These are phyloP conservation scores for Smittium mucronatum DNA, from an alignment of 371 early-diverging fungal genomes.

Conservation along the genomic window DNA sequence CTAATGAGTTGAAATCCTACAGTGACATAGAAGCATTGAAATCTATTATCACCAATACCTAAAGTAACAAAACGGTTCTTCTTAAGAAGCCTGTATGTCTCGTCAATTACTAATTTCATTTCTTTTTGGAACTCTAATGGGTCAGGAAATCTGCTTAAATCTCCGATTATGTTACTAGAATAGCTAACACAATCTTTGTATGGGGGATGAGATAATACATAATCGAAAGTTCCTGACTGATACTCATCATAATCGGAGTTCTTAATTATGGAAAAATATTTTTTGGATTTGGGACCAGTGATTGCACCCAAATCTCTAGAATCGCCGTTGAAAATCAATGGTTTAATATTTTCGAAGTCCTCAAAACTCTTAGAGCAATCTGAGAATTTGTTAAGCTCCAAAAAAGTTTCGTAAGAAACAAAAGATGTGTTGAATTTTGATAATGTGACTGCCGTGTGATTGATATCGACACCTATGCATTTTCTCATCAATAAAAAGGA, in stretches of 20 bases:
- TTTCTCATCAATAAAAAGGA: conserved; percentile 64
- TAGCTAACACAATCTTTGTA: conserved; percentile 86
- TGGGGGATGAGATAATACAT: conserved; percentile 81
- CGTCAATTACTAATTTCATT: conserved; percentile 55
- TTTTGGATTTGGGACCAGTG: conserved; percentile 18
- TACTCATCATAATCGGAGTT: conserved; percentile 17
- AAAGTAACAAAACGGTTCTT: conserved; percentile 58
- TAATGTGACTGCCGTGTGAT: conserved; percentile 71
- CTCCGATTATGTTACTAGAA: conserved; percentile 59
- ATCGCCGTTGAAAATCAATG: conserved; percentile 61
- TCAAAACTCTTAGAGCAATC: not conserved
- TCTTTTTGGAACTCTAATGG: conserved; percentile 60
- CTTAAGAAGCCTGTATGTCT: conserved; percentile 66
- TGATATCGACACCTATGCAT: conserved; percentile 78
- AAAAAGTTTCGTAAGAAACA: conserved; percentile 38
- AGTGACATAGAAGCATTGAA: conserved; percentile 77
- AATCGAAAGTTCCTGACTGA: conserved; percentile 50
- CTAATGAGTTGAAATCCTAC: conserved; percentile 70
- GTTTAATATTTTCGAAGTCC: conserved; percentile 56
- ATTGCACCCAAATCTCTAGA: conserved; percentile 22
- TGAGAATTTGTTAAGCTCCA: not conserved
- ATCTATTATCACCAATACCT: conserved; percentile 83
- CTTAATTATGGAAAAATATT: conserved; percentile 45
- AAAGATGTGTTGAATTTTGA: conserved; percentile 77
- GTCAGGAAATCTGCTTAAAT: conserved; percentile 59